Conservation (phyloP, 1,284 basidiomycete genomes). For the Uromyces viciae-fabae region DNA sequence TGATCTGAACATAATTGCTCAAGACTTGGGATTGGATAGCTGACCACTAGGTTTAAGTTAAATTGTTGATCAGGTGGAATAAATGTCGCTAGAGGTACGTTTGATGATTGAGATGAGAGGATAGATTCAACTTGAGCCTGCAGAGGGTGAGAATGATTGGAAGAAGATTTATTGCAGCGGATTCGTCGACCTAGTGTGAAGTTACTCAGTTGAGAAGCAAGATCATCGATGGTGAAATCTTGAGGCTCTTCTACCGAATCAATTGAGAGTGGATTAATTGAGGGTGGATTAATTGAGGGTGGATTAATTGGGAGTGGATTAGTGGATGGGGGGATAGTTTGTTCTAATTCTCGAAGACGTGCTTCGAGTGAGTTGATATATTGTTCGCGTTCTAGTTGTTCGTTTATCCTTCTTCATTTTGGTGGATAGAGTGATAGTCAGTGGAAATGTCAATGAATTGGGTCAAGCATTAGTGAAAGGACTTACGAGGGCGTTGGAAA, state of each 20-base stretch:
- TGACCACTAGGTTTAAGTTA: conserved; percentile 10
- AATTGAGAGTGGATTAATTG: background rate
- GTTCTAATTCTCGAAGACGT: conserved; percentile 24
- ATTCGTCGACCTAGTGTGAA: conserved; percentile 34
- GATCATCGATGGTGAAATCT: conserved; percentile 30
- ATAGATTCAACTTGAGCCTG: conserved; percentile 23
- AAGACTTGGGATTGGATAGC: background rate
- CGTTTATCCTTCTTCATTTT: too few relatives aligned
- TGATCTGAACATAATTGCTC: conserved; percentile 20
- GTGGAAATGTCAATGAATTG: background rate
- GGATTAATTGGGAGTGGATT: background rate
- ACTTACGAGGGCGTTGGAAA: conserved; percentile 24
- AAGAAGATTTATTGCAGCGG: background rate
- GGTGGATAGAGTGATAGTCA: background rate
- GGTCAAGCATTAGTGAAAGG: background rate
- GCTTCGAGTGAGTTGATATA: conserved; percentile 28
- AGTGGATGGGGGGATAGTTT: background rate
- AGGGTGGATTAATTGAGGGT: background rate
- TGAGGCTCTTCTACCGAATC: background rate
- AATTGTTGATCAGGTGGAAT: conserved; percentile 11
- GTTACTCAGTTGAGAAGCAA: conserved; percentile 19
- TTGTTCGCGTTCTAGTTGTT: conserved; percentile 17
- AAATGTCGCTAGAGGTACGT: background rate
- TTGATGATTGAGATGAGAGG: background rate
- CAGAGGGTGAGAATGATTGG: background rate